phyloP scores from a whole-genome alignment of 805 yeast species.

The Saturnispora diversa region DNA sequence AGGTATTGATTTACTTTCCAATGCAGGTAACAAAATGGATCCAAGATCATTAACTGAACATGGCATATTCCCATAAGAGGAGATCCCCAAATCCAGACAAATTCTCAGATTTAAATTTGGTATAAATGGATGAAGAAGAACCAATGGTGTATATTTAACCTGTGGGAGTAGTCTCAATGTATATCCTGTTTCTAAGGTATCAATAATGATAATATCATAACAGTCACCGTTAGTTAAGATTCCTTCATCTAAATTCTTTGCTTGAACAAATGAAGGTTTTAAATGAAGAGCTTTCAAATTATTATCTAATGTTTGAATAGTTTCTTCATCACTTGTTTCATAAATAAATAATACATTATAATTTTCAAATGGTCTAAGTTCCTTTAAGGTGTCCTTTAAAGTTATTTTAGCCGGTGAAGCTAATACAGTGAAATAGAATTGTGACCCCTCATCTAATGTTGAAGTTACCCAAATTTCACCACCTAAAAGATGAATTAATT shows the following conservation, averaged over 20 bases:
- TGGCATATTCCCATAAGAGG: constrained; percentile 84
- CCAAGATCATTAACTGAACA: constrained; percentile 77
- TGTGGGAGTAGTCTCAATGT: constrained; percentile 61
- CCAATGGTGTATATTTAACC: constrained; percentile 79
- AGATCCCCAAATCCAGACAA: constrained; percentile 78
- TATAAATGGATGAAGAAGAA: constrained; percentile 63
- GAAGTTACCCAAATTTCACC: constrained; percentile 91
- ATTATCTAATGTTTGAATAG: constrained; percentile 42
- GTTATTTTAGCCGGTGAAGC: constrained; percentile 66
- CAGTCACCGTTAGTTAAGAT: constrained; percentile 44
- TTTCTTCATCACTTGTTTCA: constrained; percentile 48
- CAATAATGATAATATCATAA: constrained; percentile 77
- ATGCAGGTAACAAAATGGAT: constrained; percentile 74
- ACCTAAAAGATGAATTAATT: constrained; percentile 83
- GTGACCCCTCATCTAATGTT: constrained; percentile 70
- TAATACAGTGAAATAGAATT: constrained; percentile 71
- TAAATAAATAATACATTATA: constrained; percentile 67
- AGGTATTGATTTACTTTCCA: constrained; percentile 75
- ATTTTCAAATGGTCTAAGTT: constrained; percentile 59
- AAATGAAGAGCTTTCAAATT: constrained; percentile 49
- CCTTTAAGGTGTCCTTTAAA: constrained; percentile 57
- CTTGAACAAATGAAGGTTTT: constrained; percentile 46
- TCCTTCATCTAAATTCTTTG: constrained; percentile 45
- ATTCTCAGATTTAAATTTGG: constrained; percentile 73
- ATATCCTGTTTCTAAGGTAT: constrained; percentile 67